These are phyloP conservation scores for Amphichorda felina DNA, from an alignment of 2,329 filamentous ascomycete genomes.

Conservation along the genomic window DNA sequence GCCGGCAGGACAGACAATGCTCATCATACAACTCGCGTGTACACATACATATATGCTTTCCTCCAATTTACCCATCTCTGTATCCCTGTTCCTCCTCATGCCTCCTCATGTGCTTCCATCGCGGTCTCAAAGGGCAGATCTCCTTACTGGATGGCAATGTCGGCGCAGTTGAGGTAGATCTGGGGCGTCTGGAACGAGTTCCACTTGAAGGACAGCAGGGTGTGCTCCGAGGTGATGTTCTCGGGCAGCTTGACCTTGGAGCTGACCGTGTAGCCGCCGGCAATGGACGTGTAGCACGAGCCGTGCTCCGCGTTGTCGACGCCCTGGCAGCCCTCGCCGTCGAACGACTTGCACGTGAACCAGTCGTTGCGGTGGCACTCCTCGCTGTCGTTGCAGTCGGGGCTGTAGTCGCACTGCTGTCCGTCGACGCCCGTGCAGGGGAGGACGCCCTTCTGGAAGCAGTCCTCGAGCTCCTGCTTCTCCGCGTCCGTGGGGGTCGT, in stretches of 20 bases:
- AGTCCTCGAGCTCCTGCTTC: constrained; percentile 40
- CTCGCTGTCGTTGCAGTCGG: constrained; percentile 28
- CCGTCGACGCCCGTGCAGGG: constrained; percentile 36
- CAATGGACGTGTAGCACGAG: constrained; percentile 38
- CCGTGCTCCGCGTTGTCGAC: constrained; percentile 29
- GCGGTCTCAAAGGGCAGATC: no score
- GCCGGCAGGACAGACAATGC: no score
- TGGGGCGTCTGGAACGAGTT: constrained; percentile 42
- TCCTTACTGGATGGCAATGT: constrained; percentile 32
- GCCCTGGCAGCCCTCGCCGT: constrained; percentile 26
- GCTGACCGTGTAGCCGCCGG: constrained; percentile 39
- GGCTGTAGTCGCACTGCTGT: constrained; percentile 33
- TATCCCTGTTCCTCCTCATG: no score
- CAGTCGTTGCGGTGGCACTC: constrained; percentile 39
- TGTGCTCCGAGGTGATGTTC: constrained; percentile 34
- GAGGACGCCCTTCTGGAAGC: constrained; percentile 34
- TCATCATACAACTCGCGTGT: no score
- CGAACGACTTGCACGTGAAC: constrained; percentile 39
- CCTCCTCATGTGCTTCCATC: no score
- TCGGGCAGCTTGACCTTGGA: constrained; percentile 38
- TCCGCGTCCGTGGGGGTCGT: constrained; percentile 37
- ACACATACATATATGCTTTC: no score
- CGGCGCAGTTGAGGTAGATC: constrained; percentile 40
- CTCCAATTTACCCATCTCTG: no score
- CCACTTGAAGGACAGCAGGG: constrained; percentile 39